Evolutionary conservation across 2,329 filamentous ascomycete species (phyloP).

Genomic region (Verticillium klebahnii): DNA sequence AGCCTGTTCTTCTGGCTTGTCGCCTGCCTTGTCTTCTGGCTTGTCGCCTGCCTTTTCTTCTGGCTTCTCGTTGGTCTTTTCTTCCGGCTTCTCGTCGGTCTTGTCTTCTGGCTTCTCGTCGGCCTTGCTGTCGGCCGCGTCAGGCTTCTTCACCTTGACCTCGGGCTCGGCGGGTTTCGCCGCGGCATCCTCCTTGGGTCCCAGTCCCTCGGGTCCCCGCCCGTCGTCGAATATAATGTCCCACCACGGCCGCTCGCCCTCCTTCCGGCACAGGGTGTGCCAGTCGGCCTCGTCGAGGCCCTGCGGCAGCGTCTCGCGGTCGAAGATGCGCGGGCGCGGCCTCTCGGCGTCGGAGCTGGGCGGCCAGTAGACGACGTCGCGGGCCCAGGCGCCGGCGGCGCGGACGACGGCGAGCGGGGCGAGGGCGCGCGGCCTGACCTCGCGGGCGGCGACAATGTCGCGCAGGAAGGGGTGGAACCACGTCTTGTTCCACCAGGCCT

Average conservation of each 20-base stretch:
- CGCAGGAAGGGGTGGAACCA: slow-evolving; percentile 19
- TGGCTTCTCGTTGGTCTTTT: background rate
- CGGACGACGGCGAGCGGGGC: slow-evolving; percentile 15
- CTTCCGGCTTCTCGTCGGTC: background rate
- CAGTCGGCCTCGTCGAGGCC: slow-evolving; percentile 8
- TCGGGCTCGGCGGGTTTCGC: background rate
- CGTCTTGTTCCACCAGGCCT: slow-evolving; percentile 18
- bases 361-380: slow-evolving; percentile 17
- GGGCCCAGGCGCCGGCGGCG: slow-evolving; percentile 2
- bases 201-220: background rate
- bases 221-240: slow-evolving; percentile 26
- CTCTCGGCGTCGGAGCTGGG: slow-evolving; percentile 9
- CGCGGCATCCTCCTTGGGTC: background rate
- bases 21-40: too few species aligned
- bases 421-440: background rate
- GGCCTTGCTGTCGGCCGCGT: background rate
- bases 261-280: slow-evolving; percentile 15
- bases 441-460: slow-evolving; percentile 8
- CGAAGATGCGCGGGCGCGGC: slow-evolving; percentile 6
- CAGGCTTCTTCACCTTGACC: background rate
- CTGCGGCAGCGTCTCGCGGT: slow-evolving; percentile 1
- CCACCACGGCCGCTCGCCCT: slow-evolving; percentile 22
- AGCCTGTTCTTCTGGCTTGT: background rate
- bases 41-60: too few species aligned
- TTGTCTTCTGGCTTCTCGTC: background rate